These are phyloP conservation scores for Cyclospora cayetanensis DNA, from an alignment of 169 alveolate genomes.

Conservation along the genomic window DNA sequence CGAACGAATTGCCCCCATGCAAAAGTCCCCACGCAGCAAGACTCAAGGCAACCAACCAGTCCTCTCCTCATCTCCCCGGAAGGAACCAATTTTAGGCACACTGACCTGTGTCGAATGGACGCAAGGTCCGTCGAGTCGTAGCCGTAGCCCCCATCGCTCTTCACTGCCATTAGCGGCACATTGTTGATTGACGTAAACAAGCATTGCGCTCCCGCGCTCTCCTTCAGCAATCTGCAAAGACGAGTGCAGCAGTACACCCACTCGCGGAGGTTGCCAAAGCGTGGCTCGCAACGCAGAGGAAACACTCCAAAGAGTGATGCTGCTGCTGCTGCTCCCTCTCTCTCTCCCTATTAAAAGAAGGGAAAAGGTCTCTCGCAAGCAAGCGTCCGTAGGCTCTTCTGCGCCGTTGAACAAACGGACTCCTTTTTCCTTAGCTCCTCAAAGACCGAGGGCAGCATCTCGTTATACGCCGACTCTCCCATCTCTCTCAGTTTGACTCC, in stretches of 20 bases:
- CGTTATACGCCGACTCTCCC: constrained; percentile 95
- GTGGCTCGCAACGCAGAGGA: too few relatives aligned
- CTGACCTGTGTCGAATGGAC: constrained; percentile 88
- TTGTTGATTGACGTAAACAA: constrained; percentile 84
- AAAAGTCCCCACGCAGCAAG: too few relatives aligned
- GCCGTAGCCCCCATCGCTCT: constrained; percentile 99
- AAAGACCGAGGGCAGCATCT: constrained; percentile 84
- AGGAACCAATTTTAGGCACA: not conserved
- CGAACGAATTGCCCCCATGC: too few relatives aligned
- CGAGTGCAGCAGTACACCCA: not conserved
- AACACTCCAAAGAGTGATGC: not conserved
- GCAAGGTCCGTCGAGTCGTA: constrained; percentile 99
- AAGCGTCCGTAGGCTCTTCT: too few relatives aligned
- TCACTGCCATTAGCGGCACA: constrained; percentile 95
- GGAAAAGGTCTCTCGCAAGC: too few relatives aligned
- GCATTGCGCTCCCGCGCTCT: constrained; percentile 95
- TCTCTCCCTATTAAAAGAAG: not conserved
- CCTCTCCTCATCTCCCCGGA: too few relatives aligned
- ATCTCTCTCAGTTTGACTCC: constrained; percentile 86
- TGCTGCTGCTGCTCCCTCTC: not conserved
- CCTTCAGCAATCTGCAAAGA: constrained; percentile 46
- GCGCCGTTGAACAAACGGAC: too few relatives aligned
- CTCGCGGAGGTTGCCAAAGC: too few relatives aligned
- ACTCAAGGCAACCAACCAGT: too few relatives aligned
- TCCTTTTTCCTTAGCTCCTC: constrained; percentile 82